Evolutionary conservation across 441 rosid genomes (phyloP), one percentile per base, ranked within the genome.

Genomic region (Erodium trifolium): DNA sequence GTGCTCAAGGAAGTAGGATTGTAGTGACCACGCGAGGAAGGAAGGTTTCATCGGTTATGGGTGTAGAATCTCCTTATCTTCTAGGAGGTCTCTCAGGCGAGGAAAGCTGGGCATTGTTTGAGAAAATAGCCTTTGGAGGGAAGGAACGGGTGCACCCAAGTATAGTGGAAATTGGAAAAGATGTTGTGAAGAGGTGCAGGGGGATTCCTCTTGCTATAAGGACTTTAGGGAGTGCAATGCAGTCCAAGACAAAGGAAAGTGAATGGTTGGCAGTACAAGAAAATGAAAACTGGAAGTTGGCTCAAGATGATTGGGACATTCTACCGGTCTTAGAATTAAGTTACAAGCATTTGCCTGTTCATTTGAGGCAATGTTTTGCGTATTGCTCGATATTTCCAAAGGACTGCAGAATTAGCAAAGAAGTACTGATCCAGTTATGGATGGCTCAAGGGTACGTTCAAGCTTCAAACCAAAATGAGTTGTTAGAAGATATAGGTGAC

Each of bases 171-270:
- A 71, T 80, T 17, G 85, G 79, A 23, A 39, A 67, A 60, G 64
- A 75, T 9, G 76, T 82, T 39, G 68, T 74, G 11, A 51, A 18
- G 9, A 82, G 73, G 51, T 78, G 73, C 60, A 27, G 8, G 0
- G 80, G 88, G 19, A 70, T 75, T 69, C 84, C 86, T 69, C 72
- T 79, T 9, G 80, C 70, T 0, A 51, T 84, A 9, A 77, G 45
- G 14, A 51, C 74, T 3, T 4, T 81, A 41, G 85, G 75, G 8
- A 57, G 80, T n/a, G 2, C 72, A 18, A n/a, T 80, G 19, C 70
- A 19, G 43, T 66, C 12, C 11, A 59, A 72, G 55, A 47, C 3
- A 1, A 14, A 51, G 0, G 19, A 64, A 51, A 43, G 13, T 8
- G 67, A 74, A 3, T 78, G 82, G 85, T 12, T 23, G 6, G 0